Evolutionary conservation across 495 filamentous ascomycete species (phyloP).

Genomic region (Viridothelium virens): DNA sequence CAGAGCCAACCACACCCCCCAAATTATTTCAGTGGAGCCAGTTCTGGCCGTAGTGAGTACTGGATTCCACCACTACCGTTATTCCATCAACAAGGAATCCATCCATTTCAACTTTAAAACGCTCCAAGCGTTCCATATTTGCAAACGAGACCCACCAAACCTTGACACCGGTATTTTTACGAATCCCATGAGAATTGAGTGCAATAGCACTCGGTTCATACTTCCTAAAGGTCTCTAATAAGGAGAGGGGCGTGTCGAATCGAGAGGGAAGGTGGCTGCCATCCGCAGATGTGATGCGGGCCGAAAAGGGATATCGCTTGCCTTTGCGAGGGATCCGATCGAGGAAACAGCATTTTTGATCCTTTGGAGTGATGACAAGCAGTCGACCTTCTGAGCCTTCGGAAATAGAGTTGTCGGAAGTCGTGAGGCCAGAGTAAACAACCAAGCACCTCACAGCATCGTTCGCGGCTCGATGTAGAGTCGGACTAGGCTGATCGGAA

Average conservation of each 20-base stretch:
- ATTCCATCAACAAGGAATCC: neutral
- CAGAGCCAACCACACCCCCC: no score
- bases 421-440: neutral
- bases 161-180: neutral
- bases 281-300: neutral
- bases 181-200: neutral
- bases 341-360: neutral
- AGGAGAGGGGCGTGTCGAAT: neutral
- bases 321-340: neutral
- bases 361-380: neutral
- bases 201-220: neutral
- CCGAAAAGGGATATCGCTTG: neutral
- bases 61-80: neutral
- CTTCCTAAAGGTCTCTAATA: neutral
- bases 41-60: neutral
- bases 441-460: neutral
- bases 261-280: neutral
- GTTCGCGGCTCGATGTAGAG: neutral
- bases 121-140: neutral
- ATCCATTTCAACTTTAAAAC: neutral
- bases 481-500: neutral
- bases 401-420: neutral
- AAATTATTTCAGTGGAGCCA: no score
- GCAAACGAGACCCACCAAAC: neutral
- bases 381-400: neutral